These are phyloP conservation scores for Arthrobotrys musiformis DNA, from an alignment of 2,329 filamentous ascomycete species.

Conservation along the genomic window DNA sequence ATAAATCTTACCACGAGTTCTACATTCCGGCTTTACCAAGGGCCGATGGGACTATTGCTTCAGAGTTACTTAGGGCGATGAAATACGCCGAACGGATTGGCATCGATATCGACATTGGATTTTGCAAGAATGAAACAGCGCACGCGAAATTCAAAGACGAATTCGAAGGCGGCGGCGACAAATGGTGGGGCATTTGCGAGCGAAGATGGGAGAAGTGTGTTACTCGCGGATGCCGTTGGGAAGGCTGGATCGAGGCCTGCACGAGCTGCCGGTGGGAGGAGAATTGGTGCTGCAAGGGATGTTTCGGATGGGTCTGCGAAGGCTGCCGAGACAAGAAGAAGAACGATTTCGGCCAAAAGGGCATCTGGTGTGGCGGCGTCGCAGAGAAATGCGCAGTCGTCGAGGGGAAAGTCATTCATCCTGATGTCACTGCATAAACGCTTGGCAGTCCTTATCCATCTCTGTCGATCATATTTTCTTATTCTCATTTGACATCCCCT, in stretches of 20 bases:
- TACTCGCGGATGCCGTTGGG: constrained; percentile 21
- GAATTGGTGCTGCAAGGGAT: constrained; percentile 35
- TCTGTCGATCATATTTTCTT: not conserved
- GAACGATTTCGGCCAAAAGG: constrained; percentile 6
- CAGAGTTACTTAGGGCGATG: not conserved
- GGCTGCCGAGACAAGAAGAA: constrained; percentile 21
- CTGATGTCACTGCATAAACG: not conserved
- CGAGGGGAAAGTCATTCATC: not conserved
- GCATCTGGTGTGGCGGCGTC: constrained; percentile 27
- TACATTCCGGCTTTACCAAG: not conserved
- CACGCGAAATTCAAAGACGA: constrained; percentile 10
- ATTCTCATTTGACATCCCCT: not conserved
- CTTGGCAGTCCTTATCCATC: not conserved
- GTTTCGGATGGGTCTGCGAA: constrained; percentile 49
- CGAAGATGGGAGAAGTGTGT: constrained; percentile 45
- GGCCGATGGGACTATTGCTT: not conserved
- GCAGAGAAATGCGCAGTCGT: constrained; percentile 17
- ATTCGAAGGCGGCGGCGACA: not conserved
- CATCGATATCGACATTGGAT: constrained; percentile 35
- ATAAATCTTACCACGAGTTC: constrained; percentile 25
- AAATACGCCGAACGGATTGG: constrained; percentile 25
- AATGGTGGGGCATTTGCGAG: constrained; percentile 37
- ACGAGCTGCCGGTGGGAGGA: constrained; percentile 32
- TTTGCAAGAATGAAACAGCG: constrained; percentile 35
- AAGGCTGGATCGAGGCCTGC: constrained; percentile 40